phyloP scores from a whole-genome alignment of 305 asterid species.

The Fraxinus sp. region DNA sequence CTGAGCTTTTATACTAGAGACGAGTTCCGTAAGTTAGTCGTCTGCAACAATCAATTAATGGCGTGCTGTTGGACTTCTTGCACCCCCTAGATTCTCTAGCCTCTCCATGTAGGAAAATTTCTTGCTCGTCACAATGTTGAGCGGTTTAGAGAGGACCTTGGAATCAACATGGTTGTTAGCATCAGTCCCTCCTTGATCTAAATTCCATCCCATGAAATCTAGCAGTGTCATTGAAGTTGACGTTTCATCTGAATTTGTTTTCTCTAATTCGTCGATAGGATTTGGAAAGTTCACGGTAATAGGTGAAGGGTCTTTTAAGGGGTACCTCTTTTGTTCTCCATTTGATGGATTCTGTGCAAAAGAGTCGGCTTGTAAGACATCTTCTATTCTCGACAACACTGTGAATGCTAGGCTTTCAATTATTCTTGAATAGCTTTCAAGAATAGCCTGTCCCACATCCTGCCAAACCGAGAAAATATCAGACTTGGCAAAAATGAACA shows the following conservation, averaged over 20 bases:
- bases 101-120: conserved; percentile 50
- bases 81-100: conserved; percentile 52
- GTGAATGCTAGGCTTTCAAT: conserved; percentile 61
- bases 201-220: conserved; percentile 69
- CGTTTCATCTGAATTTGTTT: conserved; percentile 27
- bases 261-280: conserved; percentile 40
- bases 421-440: conserved; percentile 70
- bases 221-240: conserved; percentile 54
- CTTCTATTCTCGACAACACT: conserved; percentile 61
- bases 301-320: conserved; percentile 27
- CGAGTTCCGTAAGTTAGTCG: conserved; percentile 3
- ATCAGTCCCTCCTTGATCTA: conserved; percentile 42
- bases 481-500: not conserved
- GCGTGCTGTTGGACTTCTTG: conserved; percentile 68
- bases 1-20: conserved; percentile 3
- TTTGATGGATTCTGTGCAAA: conserved; percentile 41
- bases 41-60: conserved; percentile 31
- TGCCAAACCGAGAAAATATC: conserved; percentile 16
- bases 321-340: conserved; percentile 32
- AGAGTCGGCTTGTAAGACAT: conserved; percentile 55
- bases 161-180: conserved; percentile 32
- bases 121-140: conserved; percentile 39
- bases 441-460: conserved; percentile 69
- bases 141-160: conserved; percentile 35
- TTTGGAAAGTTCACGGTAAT: conserved; percentile 22